A percentile compares a stretch with the other conserved stretches of the same genome.
phyloP scores from a whole-genome alignment of 2,329 filamentous ascomycete genomes.

The Ophiostoma sp. region DNA sequence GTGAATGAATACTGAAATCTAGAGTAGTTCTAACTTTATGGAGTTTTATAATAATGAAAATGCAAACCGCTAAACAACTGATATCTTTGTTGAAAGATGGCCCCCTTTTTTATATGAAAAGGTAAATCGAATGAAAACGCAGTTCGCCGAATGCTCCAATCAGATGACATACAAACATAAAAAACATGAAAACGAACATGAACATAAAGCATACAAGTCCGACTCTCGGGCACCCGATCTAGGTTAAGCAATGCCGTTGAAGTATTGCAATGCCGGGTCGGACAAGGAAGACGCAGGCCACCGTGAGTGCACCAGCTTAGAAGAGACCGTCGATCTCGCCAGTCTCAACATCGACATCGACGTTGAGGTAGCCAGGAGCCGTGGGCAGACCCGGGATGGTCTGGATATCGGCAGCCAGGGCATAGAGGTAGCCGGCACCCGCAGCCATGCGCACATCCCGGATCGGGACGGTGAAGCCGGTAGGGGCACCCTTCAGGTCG shows the following conservation, averaged over 20 bases:
- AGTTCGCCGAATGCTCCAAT: constrained; percentile 21
- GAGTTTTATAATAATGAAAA: neutral
- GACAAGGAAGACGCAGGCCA: neutral
- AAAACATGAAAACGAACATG: neutral
- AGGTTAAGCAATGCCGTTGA: constrained; percentile 25
- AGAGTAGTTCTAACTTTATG: neutral
- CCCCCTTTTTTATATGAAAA: constrained; percentile 7
- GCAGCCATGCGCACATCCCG: constrained; percentile 90
- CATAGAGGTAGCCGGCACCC: constrained; percentile 91
- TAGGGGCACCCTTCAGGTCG: constrained; percentile 87
- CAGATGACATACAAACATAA: constrained; percentile 11
- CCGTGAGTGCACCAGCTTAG: constrained; percentile 43
- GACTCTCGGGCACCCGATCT: neutral
- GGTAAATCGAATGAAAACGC: constrained; percentile 7
- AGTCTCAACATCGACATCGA: constrained; percentile 77
- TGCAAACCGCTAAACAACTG: constrained; percentile 13
- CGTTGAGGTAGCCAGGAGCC: constrained; percentile 90
- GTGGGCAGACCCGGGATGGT: constrained; percentile 95
- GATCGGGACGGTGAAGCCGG: constrained; percentile 90
- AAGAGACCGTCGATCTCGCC: constrained; percentile 86
- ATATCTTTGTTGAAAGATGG: constrained; percentile 28
- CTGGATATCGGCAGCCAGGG: constrained; percentile 93
- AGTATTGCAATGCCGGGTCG: constrained; percentile 21
- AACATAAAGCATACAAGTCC: constrained; percentile 15
- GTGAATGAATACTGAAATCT: too few species aligned